Percentiles rank a stretch among this genome's conserved stretches.
phyloP scores from a whole-genome alignment of 2,329 filamentous ascomycete species.

The Sordariomycetes sp. region DNA sequence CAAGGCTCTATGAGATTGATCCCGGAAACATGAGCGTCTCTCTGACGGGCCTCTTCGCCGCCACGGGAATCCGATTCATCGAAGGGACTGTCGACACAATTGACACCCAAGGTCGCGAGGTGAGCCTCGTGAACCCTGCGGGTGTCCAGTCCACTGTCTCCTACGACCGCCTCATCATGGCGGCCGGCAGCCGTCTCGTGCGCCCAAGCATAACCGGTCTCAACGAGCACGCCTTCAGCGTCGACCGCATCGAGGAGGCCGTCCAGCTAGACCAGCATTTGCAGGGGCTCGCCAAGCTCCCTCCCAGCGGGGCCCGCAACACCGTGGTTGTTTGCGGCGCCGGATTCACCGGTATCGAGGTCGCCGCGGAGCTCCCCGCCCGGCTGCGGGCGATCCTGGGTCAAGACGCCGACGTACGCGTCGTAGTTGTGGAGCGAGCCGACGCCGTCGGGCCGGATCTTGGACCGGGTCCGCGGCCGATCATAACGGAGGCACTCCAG shows the following conservation, averaged over 20 bases:
- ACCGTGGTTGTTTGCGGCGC: conserved; percentile 22
- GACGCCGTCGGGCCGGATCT: conserved; percentile 19
- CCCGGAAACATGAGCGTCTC: conserved; percentile 13
- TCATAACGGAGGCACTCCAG: conserved; percentile 18
- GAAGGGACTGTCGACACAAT: conserved; percentile 13
- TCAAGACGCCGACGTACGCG: neutral
- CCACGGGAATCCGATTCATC: conserved; percentile 15
- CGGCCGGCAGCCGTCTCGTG: conserved; percentile 21
- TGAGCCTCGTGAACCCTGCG: conserved; percentile 7
- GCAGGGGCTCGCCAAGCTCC: conserved; percentile 11
- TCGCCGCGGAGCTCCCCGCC: conserved; percentile 17
- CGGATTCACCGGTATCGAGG: conserved; percentile 23
- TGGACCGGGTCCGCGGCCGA: conserved; percentile 18
- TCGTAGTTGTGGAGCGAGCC: conserved; percentile 18
- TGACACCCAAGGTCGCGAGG: conserved; percentile 7
- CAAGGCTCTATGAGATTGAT: conserved; percentile 22
- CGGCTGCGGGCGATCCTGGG: conserved; percentile 14
- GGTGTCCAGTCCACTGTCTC: conserved; percentile 8
- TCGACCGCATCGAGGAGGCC: conserved; percentile 18
- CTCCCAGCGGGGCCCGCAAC: conserved; percentile 15
- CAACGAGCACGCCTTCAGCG: conserved; percentile 19
- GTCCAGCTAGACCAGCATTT: conserved; percentile 18
- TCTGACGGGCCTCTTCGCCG: conserved; percentile 14
- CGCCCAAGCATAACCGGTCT: conserved; percentile 19
- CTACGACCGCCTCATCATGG: conserved; percentile 23